Evolutionary conservation across 495 filamentous ascomycete genomes (phyloP).

Genomic region (Penicillium ochrochloron): DNA sequence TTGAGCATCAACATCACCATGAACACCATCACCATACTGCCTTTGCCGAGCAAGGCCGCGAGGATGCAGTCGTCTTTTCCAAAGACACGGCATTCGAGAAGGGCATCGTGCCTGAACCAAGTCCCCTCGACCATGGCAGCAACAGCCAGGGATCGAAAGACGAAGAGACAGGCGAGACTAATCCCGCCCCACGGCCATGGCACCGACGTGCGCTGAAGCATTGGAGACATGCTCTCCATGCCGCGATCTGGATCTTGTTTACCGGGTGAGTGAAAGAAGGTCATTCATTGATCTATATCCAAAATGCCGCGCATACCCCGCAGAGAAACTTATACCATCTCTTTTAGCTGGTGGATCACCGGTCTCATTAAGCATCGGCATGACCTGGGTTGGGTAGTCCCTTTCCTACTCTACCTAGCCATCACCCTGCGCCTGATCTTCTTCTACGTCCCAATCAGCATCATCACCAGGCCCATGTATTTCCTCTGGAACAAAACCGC

Average conservation of each 20-base stretch:
- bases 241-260: slow-evolving; percentile 59
- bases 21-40: slow-evolving; percentile 55
- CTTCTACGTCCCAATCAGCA: slow-evolving; percentile 69
- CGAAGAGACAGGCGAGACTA: slow-evolving; percentile 33
- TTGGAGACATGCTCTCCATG: slow-evolving; percentile 49
- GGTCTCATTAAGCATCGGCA: slow-evolving; percentile 72
- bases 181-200: slow-evolving; percentile 31
- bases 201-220: slow-evolving; percentile 34
- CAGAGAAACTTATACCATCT: slow-evolving; percentile 20
- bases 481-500: slow-evolving; percentile 69
- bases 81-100: slow-evolving; percentile 49
- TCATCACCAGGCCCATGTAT: slow-evolving; percentile 66
- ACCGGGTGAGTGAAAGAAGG: slow-evolving; percentile 64
- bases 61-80: slow-evolving; percentile 55
- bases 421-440: slow-evolving; percentile 75
- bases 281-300: neutral
- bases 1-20: slow-evolving; percentile 52
- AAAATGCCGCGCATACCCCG: neutral
- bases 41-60: slow-evolving; percentile 46
- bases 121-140: slow-evolving; percentile 47
- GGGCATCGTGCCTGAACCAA: slow-evolving; percentile 46
- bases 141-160: slow-evolving; percentile 41
- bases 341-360: slow-evolving; percentile 82
- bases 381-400: slow-evolving; percentile 81
- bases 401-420: slow-evolving; percentile 79